These are phyloP conservation scores for Leptographium lundbergii DNA, from an alignment of 2,329 filamentous ascomycete genomes.

Conservation along the genomic window DNA sequence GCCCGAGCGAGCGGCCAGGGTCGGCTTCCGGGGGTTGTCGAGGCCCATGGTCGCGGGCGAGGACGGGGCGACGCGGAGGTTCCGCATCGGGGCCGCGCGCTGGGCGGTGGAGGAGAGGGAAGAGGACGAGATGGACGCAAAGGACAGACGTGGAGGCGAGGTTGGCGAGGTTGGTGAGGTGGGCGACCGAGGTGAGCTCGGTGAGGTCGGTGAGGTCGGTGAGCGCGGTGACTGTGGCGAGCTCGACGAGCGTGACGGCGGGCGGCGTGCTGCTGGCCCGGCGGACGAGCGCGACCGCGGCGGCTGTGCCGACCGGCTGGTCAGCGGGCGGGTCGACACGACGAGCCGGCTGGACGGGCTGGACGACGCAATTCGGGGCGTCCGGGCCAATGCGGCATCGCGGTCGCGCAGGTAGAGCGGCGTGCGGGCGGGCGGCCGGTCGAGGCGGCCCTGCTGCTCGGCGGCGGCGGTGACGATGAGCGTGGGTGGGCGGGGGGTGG, in stretches of 20 bases:
- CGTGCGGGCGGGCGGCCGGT: conserved; percentile 2
- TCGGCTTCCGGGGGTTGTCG: conserved; percentile 38
- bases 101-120: conserved; percentile 8
- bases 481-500: not conserved
- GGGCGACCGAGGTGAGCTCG: too few relatives aligned
- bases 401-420: conserved; percentile 21
- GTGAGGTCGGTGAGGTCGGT: too few relatives aligned
- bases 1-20: conserved; percentile 38
- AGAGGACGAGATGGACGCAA: not conserved
- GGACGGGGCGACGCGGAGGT: conserved; percentile 8
- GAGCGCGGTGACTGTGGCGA: not conserved
- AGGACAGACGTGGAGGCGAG: not conserved
- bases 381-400: conserved; percentile 21
- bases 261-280: too few relatives aligned
- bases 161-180: too few relatives aligned
- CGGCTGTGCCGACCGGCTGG: too few relatives aligned
- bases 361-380: not conserved
- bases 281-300: too few relatives aligned
- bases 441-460: not conserved
- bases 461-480: not conserved
- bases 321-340: not conserved
- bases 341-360: not conserved
- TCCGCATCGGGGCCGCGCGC: conserved; percentile 4
- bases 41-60: conserved; percentile 21
- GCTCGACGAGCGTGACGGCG: too few relatives aligned